These are phyloP conservation scores for Leptographium flavum DNA, from an alignment of 2,329 filamentous ascomycete species.

Conservation along the genomic window DNA sequence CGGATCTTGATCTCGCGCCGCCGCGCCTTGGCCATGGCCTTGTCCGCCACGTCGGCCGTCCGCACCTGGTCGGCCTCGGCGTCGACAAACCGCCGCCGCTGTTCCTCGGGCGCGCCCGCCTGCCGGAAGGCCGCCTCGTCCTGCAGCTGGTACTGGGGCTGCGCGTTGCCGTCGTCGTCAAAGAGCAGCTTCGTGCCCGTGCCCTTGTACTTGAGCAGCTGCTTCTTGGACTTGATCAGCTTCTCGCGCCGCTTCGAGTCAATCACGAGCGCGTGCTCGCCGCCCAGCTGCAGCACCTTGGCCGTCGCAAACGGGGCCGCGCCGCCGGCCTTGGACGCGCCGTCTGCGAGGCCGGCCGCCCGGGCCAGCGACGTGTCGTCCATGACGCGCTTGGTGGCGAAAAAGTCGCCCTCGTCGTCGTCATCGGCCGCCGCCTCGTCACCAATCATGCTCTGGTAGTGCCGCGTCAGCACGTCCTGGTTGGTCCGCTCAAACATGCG, in stretches of 20 bases:
- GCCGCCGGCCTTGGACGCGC: slow-evolving; percentile 16
- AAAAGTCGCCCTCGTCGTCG: slow-evolving; percentile 50
- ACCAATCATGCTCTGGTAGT: slow-evolving; percentile 75
- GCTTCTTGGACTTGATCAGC: slow-evolving; percentile 88
- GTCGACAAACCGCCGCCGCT: slow-evolving; percentile 65
- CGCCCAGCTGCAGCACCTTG: slow-evolving; percentile 52
- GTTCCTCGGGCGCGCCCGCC: slow-evolving; percentile 60
- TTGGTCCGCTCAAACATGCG: slow-evolving; percentile 97
- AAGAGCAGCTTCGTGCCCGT: slow-evolving; percentile 76
- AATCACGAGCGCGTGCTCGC: slow-evolving; percentile 57
- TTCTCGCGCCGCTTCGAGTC: slow-evolving; percentile 95
- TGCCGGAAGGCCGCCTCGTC: slow-evolving; percentile 68
- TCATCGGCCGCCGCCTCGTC: slow-evolving; percentile 47
- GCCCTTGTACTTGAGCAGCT: slow-evolving; percentile 80
- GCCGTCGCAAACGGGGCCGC: slow-evolving; percentile 24
- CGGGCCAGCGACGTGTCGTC: slow-evolving; percentile 50
- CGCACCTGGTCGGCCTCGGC: slow-evolving; percentile 57
- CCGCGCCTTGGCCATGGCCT: slow-evolving; percentile 65
- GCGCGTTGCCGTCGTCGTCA: slow-evolving; percentile 79
- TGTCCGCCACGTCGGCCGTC: slow-evolving; percentile 69
- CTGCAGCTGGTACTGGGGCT: slow-evolving; percentile 77
- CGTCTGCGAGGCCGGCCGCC: slow-evolving; percentile 24
- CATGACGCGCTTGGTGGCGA: slow-evolving; percentile 80
- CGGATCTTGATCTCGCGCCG: slow-evolving; percentile 62
- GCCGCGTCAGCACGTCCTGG: slow-evolving; percentile 85